These are phyloP conservation scores for Akanthomyces uredinophilus DNA, from an alignment of 2,329 filamentous ascomycete genomes.

Conservation along the genomic window DNA sequence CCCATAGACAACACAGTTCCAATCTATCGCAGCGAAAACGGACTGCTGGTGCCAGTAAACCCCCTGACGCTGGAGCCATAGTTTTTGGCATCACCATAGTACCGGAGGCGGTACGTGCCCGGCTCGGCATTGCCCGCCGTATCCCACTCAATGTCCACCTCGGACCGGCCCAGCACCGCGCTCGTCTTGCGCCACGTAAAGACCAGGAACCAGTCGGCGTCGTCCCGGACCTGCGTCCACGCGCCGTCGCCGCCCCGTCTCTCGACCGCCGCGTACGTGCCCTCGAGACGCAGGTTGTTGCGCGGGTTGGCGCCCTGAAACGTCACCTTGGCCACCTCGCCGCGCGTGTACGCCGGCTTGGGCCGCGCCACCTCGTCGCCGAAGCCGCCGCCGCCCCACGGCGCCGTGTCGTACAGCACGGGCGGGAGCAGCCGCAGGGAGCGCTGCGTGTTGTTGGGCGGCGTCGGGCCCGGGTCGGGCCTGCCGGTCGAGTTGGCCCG, in stretches of 20 bases:
- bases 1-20: background rate
- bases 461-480: constrained; percentile 50
- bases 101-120: constrained; percentile 73
- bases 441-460: constrained; percentile 70
- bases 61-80: constrained; percentile 53
- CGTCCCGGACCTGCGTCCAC: constrained; percentile 67
- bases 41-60: constrained; percentile 63
- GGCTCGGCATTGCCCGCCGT: constrained; percentile 40
- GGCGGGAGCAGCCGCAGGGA: constrained; percentile 74
- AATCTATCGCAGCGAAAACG: constrained; percentile 51
- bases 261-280: constrained; percentile 75
- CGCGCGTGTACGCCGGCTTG: constrained; percentile 49
- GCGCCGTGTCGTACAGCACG: constrained; percentile 67
- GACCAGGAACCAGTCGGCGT: constrained; percentile 78
- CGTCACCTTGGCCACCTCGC: constrained; percentile 56
- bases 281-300: constrained; percentile 76
- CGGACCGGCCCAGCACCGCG: constrained; percentile 64
- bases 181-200: constrained; percentile 75
- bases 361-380: constrained; percentile 60
- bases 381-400: constrained; percentile 59
- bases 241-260: constrained; percentile 35
- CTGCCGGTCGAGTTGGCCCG: constrained; percentile 31
- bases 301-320: constrained; percentile 88
- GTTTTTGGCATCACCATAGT: constrained; percentile 78
- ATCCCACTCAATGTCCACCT: constrained; percentile 78